Evolutionary conservation across 2,329 filamentous ascomycete species (phyloP).

Genomic region (Trichoderma oligosporum): DNA sequence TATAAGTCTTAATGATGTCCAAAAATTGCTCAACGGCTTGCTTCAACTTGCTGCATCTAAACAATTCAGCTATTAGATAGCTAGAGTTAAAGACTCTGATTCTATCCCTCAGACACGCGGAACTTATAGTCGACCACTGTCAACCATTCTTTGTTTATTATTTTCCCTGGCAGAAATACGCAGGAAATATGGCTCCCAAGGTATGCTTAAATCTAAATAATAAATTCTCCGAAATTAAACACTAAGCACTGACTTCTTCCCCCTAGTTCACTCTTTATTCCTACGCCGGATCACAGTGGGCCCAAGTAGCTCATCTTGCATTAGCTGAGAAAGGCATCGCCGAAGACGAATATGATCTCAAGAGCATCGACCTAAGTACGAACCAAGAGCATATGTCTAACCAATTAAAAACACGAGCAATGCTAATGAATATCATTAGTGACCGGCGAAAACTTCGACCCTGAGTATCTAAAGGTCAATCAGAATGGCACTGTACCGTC

Average conservation of each 20-base stretch:
- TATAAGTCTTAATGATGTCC: background rate
- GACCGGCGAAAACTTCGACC: constrained; percentile 22
- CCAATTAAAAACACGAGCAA: background rate
- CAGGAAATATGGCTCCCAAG: background rate
- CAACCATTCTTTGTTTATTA: background rate
- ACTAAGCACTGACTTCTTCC: background rate
- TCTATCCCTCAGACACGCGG: background rate
- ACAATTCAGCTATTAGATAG: background rate
- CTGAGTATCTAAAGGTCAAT: constrained; percentile 23
- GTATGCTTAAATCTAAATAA: no score
- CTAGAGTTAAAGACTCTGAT: background rate
- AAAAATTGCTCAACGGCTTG: background rate
- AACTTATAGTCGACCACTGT: background rate
- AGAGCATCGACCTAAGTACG: constrained; percentile 20
- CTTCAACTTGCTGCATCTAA: background rate
- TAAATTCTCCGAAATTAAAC: no score
- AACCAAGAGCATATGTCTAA: background rate
- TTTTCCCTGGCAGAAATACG: background rate
- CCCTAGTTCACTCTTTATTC: constrained; percentile 23
- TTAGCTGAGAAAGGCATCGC: constrained; percentile 23
- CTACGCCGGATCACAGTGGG: constrained; percentile 24
- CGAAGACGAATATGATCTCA: constrained; percentile 19
- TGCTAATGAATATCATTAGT: background rate
- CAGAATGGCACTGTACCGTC: constrained; percentile 23
- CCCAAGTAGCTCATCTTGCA: constrained; percentile 22